A percentile compares a stretch with the other conserved stretches of the same genome.
Conservation (phyloP, 345 rosid genomes). For the Melaleuca alternifolia region DNA sequence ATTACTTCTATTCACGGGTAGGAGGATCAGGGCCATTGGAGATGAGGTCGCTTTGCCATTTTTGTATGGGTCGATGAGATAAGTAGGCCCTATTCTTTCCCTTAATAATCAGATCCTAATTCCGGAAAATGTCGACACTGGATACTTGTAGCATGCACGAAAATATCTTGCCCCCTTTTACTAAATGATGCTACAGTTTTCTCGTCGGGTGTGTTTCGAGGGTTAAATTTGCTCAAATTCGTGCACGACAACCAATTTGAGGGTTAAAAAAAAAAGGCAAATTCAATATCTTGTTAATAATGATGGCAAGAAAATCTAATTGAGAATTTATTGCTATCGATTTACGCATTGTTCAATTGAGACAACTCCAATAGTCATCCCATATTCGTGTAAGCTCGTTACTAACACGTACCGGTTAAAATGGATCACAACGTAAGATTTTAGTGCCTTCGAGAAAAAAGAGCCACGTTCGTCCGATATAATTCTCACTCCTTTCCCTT, state of each 20-base stretch:
- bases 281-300: neutral
- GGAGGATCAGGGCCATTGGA: neutral
- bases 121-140: neutral
- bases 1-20: neutral
- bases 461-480: too few species aligned
- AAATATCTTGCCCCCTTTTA: neutral
- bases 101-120: neutral
- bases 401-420: accelerated
- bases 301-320: neutral
- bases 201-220: neutral
- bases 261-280: neutral
- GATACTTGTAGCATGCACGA: neutral
- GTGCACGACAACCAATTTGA: neutral
- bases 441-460: too few species aligned
- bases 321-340: neutral
- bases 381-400: neutral
- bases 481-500: too few species aligned
- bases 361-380: neutral
- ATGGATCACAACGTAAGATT: too few species aligned
- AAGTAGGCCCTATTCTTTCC: neutral
- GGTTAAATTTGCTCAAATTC: neutral
- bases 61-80: neutral
- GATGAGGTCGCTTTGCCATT: neutral
- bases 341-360: neutral
- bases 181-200: neutral